Evolutionary conservation across 352 stramenopile genomes (phyloP), one percentile per base, ranked within the genome.

Genomic region (Pythium aristosporum): DNA sequence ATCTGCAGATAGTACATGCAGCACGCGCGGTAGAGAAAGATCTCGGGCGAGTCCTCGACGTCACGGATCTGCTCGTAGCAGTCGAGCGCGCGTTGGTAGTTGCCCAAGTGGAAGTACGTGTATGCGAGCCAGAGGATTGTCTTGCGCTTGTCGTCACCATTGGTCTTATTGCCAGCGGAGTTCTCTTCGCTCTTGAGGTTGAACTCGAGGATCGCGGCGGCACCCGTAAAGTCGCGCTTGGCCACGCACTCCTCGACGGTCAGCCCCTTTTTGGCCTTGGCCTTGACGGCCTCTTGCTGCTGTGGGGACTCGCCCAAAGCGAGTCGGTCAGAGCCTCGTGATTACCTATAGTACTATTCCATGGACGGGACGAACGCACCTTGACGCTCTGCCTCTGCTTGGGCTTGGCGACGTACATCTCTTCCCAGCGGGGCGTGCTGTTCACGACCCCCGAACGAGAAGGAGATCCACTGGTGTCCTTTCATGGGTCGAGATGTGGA

Each of bases 51-150:
- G 37, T 87, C 73, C 10, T 89, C 82, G 6, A 67, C 50, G 63
- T 96, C 87, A 36, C 81, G 71, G 16, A 96, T 71, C 58, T 94
- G 83, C 21, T 94, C 71, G 69, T 98, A 98, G 32, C 82, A 80
- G 57, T 98, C 94, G 51, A 98, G 79, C 16, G 96, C 80, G 30
- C 88, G 79, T 71, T 98, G 84, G 77, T 98, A 98, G 67, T 98
- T 92, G 37, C 93, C 94, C 25, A 98, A 58, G 68, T 98, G 95
- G 60, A 97, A 98, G 18, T 92, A 92, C 53, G 91, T 96, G 76
- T 99, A 99, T 1, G 84, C 96, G 15, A 98, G 84, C 96, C 96
- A 99, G 55, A 98, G 63, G 30, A 98, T 69, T 41, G 77, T 88
- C 74, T 84, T 87, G 56, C 77, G 72, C 68, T 84, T 87, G 57